Conservation (phyloP, 495 filamentous ascomycete species). For the Entonaema liquescens region DNA sequence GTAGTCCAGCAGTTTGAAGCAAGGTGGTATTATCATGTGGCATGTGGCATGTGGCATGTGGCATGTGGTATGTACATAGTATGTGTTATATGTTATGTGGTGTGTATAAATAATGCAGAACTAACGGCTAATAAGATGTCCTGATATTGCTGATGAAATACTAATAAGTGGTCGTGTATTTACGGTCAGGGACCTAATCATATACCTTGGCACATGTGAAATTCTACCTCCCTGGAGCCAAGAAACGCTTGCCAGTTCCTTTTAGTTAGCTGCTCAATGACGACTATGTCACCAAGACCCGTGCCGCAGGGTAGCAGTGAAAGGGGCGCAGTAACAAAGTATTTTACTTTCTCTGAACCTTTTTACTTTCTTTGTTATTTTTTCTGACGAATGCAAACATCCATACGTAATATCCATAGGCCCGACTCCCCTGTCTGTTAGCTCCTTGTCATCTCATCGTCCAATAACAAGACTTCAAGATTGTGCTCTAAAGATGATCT, state of each 20-base stretch:
- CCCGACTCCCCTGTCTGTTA: slow-evolving; percentile 6
- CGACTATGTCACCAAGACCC: slow-evolving; percentile 13
- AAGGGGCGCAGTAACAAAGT: slow-evolving; percentile 5
- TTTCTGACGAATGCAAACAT: slow-evolving; percentile 4
- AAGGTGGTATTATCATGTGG: slow-evolving; percentile 16
- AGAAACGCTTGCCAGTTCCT: slow-evolving; percentile 7
- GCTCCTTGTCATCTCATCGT: background rate
- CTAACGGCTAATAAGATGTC: too few relatives aligned
- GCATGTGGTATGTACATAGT: background rate
- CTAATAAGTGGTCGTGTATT: slow-evolving; percentile 3
- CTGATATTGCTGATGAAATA: slow-evolving; percentile 17
- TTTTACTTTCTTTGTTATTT: slow-evolving; percentile 3
- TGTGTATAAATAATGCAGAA: too few relatives aligned
- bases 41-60: slow-evolving; percentile 1
- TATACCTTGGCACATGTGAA: too few relatives aligned
- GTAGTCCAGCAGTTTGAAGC: slow-evolving; percentile 1
- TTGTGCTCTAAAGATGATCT: slow-evolving; percentile 22
- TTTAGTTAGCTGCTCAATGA: slow-evolving; percentile 34
- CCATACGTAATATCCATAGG: slow-evolving; percentile 17
- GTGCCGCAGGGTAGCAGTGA: slow-evolving; percentile 12
- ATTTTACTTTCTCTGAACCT: background rate
- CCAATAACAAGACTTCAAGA: slow-evolving; percentile 15
- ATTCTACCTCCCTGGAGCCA: slow-evolving; percentile 11
- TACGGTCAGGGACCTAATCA: background rate
- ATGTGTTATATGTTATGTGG: too few relatives aligned